These are phyloP conservation scores for Phialophora verrucosa DNA, from an alignment of 2,329 filamentous ascomycete species.

Conservation along the genomic window DNA sequence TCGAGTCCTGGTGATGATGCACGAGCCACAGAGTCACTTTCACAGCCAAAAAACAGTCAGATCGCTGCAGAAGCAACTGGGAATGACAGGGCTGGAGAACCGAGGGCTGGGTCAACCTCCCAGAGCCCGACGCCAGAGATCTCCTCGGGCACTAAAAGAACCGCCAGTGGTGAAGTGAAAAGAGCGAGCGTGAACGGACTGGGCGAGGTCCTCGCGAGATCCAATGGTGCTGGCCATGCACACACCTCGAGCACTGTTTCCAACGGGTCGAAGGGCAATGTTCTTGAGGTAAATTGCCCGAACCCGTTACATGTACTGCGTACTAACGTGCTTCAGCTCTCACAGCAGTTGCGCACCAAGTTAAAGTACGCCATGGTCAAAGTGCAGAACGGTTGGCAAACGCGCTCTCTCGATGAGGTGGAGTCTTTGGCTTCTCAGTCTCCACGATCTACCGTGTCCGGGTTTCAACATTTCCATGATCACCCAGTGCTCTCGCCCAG, in stretches of 20 bases:
- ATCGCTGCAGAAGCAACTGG: conserved; percentile 1
- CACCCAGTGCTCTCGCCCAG: conserved; percentile 58
- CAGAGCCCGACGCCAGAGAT: conserved; percentile 28
- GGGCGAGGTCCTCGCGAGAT: conserved; percentile 23
- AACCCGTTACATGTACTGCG: not conserved
- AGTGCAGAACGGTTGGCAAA: conserved; percentile 87
- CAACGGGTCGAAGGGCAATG: conserved; percentile 30
- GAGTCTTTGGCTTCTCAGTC: conserved; percentile 76
- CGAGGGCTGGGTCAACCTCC: conserved; percentile 20
- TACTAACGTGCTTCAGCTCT: conserved; percentile 61
- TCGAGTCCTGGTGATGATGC: conserved; percentile 27
- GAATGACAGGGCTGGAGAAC: conserved; percentile 6
- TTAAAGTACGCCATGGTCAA: conserved; percentile 94
- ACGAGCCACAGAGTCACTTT: conserved; percentile 16
- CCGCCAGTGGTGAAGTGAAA: conserved; percentile 36
- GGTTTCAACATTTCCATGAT: conserved; percentile 59
- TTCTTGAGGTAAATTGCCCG: conserved; percentile 30
- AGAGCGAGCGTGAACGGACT: conserved; percentile 32
- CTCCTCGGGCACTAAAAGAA: conserved; percentile 33
- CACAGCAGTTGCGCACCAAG: conserved; percentile 78
- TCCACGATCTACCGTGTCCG: conserved; percentile 63
- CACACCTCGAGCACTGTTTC: conserved; percentile 31
- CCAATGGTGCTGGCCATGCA: conserved; percentile 23
- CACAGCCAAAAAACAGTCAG: conserved; percentile 16
- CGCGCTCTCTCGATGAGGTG: conserved; percentile 75